Evolutionary conservation across 805 yeast genomes (phyloP), one percentile per base, ranked within the genome.

Genomic region (Spathaspora passalidarum): DNA sequence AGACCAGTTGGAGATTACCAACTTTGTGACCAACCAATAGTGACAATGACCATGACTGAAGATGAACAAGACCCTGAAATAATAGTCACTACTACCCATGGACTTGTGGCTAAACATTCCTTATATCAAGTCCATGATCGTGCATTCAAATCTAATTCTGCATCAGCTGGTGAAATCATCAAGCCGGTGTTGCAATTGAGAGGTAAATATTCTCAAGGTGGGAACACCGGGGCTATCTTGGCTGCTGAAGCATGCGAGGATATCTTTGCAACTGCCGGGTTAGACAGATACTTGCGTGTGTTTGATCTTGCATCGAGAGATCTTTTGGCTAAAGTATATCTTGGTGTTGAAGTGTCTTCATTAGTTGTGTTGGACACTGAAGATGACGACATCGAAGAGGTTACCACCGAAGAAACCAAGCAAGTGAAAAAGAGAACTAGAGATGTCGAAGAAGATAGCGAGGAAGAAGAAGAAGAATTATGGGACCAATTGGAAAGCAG

Each of bases 201-300:
- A 10, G 94, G 91, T 1, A 86, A 88, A 58, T 88, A 72, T 59
- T 55, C 66, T 2, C 68, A 61, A 46, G 76, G 76, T 10, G 68
- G 69, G 1, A 69, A 70, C 50, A 80, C 82, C 32, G 96, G 94
- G 18, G 80, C 89, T 9, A 84, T 82, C 19, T 91, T 95, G 47
- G 84, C 90, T 1, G 81, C 86, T 38, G 74, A 72, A 47, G 66
- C 77, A 2, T 47, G 49, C 9, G 63, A 68, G 9, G 66, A 69
- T 4, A 72, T 73, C 8, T 59, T 84, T 22, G 82, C 82, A 2
- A 74, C 88, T 16, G 97, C 96, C 38, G 96, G 97, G 0, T 75
- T 91, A 18, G 99, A 94, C 59, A 76, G 96, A 56, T 92, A 89
- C 56, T 73, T 88, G 21, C 77, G 97, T 48, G 88, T 87, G 3